These are phyloP conservation scores for Moesziomyces antarcticus DNA, from an alignment of 1,284 basidiomycete species.

Conservation along the genomic window DNA sequence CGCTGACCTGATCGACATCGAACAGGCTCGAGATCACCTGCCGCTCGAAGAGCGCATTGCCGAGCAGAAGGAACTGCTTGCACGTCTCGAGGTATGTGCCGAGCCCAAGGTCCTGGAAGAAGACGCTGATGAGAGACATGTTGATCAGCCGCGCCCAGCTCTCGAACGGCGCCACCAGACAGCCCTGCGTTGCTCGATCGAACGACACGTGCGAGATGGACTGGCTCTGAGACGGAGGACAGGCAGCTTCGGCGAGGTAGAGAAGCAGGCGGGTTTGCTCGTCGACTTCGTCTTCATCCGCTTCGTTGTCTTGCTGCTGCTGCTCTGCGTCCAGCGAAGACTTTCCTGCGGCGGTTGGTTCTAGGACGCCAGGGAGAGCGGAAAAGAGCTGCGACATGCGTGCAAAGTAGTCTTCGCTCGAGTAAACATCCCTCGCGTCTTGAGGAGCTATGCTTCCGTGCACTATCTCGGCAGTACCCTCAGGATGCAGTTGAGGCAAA, in stretches of 20 bases:
- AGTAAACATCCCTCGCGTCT: neutral
- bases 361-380: constrained; percentile 22
- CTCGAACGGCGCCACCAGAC: constrained; percentile 42
- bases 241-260: constrained; percentile 34
- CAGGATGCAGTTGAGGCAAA: neutral
- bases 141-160: constrained; percentile 56
- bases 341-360: neutral
- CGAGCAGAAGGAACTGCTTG: constrained; percentile 53
- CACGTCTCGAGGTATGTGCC: constrained; percentile 56
- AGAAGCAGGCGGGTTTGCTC: constrained; percentile 13
- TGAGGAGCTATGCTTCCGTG: too few relatives aligned
- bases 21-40: constrained; percentile 46
- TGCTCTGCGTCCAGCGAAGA: neutral
- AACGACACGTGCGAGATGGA: constrained; percentile 24
- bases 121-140: constrained; percentile 55
- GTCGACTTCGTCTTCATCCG: neutral
- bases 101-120: constrained; percentile 54
- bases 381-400: constrained; percentile 41
- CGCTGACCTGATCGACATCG: constrained; percentile 30
- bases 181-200: constrained; percentile 24
- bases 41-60: constrained; percentile 39
- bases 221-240: constrained; percentile 1
- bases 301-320: neutral
- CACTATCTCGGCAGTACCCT: neutral
- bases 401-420: constrained; percentile 18